Percentiles rank a stretch among this genome's conserved stretches.
phyloP scores from a whole-genome alignment of 2,329 filamentous ascomycete species.

The Fusarium solani-melongenae region DNA sequence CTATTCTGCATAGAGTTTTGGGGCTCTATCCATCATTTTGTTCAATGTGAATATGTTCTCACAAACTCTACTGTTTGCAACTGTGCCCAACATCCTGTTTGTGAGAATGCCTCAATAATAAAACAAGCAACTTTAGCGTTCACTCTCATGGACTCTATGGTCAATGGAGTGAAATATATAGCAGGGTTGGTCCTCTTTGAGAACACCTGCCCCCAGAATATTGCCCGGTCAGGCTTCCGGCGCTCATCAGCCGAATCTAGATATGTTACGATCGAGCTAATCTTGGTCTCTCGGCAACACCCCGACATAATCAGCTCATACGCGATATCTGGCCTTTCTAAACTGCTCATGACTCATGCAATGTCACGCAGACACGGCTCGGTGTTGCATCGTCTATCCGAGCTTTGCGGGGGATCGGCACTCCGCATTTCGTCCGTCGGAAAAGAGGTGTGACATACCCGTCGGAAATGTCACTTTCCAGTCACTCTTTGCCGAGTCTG shows the following conservation, averaged over 20 bases:
- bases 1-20: not conserved
- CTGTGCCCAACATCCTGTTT: not conserved
- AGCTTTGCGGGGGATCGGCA: conserved; percentile 22
- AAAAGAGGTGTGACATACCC: conserved; percentile 5
- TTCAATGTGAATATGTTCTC: not conserved
- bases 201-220: not conserved
- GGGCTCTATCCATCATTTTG: not conserved
- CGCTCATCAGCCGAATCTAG: not conserved
- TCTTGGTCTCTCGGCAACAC: not conserved
- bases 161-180: not conserved
- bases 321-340: not conserved
- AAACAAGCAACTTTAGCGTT: not conserved
- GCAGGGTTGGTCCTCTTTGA: not conserved
- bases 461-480: not conserved
- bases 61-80: not conserved
- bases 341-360: not conserved
- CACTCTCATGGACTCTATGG: not conserved
- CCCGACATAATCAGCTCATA: not conserved
- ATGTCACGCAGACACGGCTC: not conserved
- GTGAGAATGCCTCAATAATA: not conserved
- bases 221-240: not conserved
- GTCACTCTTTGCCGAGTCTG: not conserved
- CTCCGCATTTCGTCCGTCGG: not conserved
- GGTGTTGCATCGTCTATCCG: not conserved
- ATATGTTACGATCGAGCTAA: not conserved